Conservation (phyloP, 345 rosid species). For the Firmiana major region DNA sequence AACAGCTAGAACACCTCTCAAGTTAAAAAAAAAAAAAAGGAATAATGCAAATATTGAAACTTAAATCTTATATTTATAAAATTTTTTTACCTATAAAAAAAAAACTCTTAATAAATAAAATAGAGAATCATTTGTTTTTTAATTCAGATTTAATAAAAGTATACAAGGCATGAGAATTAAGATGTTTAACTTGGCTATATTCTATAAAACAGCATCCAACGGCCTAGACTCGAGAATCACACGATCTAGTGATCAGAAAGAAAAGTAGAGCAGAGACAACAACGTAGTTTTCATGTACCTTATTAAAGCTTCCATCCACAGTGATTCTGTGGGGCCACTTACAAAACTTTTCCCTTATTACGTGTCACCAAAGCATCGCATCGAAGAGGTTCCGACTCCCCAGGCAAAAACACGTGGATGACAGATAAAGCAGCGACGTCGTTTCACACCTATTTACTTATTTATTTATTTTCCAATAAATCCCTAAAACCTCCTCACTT, state of each 20-base stretch:
- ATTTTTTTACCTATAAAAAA: no score
- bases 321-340: neutral
- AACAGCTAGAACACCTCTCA: no score
- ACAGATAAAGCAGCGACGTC: neutral
- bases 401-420: neutral
- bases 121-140: no score
- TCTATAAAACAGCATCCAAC: neutral
- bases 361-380: conserved; percentile 5
- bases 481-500: neutral
- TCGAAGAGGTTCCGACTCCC: neutral
- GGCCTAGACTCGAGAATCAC: neutral
- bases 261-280: neutral
- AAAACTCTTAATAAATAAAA: no score
- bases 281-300: neutral
- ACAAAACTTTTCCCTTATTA: neutral
- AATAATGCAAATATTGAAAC: no score
- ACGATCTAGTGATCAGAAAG: neutral
- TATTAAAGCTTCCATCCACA: neutral
- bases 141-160: no score
- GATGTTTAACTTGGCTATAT: no score
- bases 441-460: neutral
- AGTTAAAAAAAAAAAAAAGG: no score
- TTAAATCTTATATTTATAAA: no score
- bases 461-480: neutral
- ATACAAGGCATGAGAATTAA: no score